phyloP scores from a whole-genome alignment of 108 stramenopile genomes.

The Aurantiochytrium sp. region DNA sequence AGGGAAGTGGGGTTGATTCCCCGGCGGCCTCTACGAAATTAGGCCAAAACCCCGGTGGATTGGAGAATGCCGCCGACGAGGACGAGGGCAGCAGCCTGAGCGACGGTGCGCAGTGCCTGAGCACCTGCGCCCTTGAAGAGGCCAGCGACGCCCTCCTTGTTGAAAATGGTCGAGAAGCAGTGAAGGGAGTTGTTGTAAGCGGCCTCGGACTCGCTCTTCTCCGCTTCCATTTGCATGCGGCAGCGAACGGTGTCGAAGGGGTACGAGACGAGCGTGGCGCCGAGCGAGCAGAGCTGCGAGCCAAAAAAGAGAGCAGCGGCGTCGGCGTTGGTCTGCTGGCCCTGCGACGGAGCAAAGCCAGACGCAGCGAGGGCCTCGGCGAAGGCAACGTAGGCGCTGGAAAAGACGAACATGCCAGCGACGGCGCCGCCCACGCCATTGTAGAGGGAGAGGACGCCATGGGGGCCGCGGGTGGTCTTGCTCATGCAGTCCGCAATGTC shows the following conservation, averaged over 20 bases:
- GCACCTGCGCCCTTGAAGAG: conserved; percentile 99
- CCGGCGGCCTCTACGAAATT: too few species aligned
- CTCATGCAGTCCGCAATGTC: conserved; percentile 88
- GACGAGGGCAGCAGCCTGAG: conserved; percentile 89
- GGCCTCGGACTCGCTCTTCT: conserved; percentile 87
- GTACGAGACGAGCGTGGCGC: conserved; percentile 87
- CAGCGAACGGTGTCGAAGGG: conserved; percentile 97
- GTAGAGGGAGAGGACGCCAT: conserved; percentile 83
- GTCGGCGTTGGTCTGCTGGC: conserved; percentile 32
- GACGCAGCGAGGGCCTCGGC: conserved; percentile 87
- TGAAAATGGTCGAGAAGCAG: conserved; percentile 87
- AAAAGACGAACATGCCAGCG: conserved; percentile 91
- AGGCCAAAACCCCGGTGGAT: too few species aligned
- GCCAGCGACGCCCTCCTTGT: conserved; percentile 79
- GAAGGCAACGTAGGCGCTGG: conserved; percentile 92
- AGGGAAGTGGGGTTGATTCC: too few species aligned
- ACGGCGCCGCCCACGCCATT: conserved; percentile 92
- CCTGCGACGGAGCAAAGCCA: conserved; percentile 52
- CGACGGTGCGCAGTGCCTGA: conserved; percentile 94
- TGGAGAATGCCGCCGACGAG: conserved; percentile 23
- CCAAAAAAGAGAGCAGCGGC: conserved; percentile 34
- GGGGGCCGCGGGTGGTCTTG: conserved; percentile 64
- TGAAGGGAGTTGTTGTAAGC: conserved; percentile 89
- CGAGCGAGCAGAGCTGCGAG: conserved; percentile 44
- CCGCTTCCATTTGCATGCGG: conserved; percentile 96